Evolutionary conservation across 805 yeast genomes (phyloP), one percentile per base, ranked within the genome.

Genomic region (Wickerhamomyces ciferrii): DNA sequence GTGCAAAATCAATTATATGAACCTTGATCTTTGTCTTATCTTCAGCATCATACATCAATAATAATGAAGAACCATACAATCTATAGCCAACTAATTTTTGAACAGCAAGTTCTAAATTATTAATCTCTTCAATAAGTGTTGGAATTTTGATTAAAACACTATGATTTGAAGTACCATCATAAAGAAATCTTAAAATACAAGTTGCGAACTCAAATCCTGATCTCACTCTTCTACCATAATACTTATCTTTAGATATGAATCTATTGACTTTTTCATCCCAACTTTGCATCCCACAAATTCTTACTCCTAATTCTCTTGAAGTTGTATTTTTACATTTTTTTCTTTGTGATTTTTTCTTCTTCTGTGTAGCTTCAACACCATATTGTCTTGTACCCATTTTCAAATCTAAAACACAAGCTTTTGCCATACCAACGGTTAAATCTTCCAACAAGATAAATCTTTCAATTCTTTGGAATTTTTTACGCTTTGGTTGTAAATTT

Each of bases 341-440:
- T 31, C 87, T 68, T 67, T 94, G 99, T 1, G 96, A 87, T 42
- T 68, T 61, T 59, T 82, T 84, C 65, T 94, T 94, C 42, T 80
- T 68, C 14, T 67, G 63, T 6, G 75, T 73, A 0, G 98, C 97
- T 52, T 90, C 96, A n/a, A 92, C 84, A 10, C 99, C 99, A 59
- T 94, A 94, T 66, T 94, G 99, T 48, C 99, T 75, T 0, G 99
- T 92, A 0, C 99, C 99, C 98, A 94, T 94, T 62, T 94, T 94
- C 56, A 94, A 71, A 66, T 94, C 99, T 43, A 94, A 69, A 0
- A 92, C 98, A 61, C 97, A 91, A 0, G 99, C 97, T 52, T 77
- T 78, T 27, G 67, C 70, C 82, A 92, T 81, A 21, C 88, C 87
- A 45, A 83, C 76, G 0, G 98, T 94, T 42, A 94, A 68, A 67